phyloP scores from a whole-genome alignment of 768 basidiomycete species.

The Suillus cothurnatus region DNA sequence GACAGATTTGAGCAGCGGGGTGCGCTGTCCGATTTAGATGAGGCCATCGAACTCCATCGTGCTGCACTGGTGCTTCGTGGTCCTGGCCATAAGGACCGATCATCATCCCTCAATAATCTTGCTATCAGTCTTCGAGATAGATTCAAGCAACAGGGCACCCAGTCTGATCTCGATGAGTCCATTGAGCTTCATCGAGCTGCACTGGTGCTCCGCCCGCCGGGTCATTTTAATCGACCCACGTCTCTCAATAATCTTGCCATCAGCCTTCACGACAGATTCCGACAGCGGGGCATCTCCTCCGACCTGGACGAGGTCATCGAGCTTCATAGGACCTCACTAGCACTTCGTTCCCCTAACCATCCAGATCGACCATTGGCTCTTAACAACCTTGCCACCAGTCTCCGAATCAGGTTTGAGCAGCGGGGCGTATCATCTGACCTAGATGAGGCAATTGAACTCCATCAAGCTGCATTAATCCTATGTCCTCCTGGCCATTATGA shows the following conservation, averaged over 20 bases:
- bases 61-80: background rate
- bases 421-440: slow-evolving; percentile 12
- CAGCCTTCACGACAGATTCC: background rate
- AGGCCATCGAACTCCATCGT: slow-evolving; percentile 6
- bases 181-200: background rate
- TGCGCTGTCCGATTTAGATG: slow-evolving; percentile 14
- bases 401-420: background rate
- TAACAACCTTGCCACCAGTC: background rate
- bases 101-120: background rate
- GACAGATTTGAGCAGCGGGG: slow-evolving; percentile 10
- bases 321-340: background rate
- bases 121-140: background rate
- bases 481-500: background rate
- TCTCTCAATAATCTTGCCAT: no score
- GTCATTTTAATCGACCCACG: no score
- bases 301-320: background rate
- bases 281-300: background rate
- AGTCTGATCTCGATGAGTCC: slow-evolving; percentile 13
- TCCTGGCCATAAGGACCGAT: background rate
- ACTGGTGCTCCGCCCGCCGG: no score
- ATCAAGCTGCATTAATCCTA: background rate
- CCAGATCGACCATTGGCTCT: background rate
- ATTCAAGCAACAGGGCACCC: background rate
- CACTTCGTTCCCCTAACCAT: background rate
- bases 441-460: slow-evolving; percentile 15